phyloP scores from a whole-genome alignment of 2,329 filamentous ascomycete genomes.

The Aspergillus tanneri region DNA sequence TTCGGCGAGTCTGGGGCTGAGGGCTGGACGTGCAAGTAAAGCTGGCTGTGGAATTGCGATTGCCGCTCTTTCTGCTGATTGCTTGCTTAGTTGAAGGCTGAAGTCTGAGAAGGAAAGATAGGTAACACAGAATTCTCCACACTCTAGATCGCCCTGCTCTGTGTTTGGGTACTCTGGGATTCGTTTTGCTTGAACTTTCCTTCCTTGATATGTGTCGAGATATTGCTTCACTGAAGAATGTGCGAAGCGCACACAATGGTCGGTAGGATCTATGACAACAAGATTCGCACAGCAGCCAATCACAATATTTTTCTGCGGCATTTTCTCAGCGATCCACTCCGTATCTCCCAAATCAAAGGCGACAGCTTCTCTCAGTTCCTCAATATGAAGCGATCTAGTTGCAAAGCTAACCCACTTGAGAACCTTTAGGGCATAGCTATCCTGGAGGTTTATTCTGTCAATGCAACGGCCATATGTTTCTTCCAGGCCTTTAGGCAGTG shows the following conservation, averaged over 20 bases:
- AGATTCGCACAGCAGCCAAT: constrained; percentile 26
- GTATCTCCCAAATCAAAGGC: constrained; percentile 19
- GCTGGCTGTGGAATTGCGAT: neutral
- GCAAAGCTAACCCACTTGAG: constrained; percentile 26
- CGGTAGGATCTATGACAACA: constrained; percentile 17
- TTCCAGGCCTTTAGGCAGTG: constrained; percentile 21
- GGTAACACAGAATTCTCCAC: constrained; percentile 22
- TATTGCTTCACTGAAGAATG: constrained; percentile 23
- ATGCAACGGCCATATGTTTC: constrained; percentile 22
- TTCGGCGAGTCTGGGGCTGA: neutral
- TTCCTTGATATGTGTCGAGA: constrained; percentile 13
- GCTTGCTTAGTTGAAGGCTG: constrained; percentile 13
- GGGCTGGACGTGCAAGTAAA: neutral
- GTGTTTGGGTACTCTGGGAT: constrained; percentile 7
- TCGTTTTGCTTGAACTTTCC: too few relatives aligned
- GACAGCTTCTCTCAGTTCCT: constrained; percentile 23
- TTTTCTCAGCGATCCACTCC: constrained; percentile 15
- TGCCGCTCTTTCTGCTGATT: neutral
- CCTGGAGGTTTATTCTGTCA: constrained; percentile 12
- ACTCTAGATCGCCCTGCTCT: constrained; percentile 14
- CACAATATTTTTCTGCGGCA: constrained; percentile 17
- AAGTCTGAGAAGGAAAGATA: constrained; percentile 25
- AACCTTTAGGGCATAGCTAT: constrained; percentile 12
- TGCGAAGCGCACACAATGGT: constrained; percentile 21
- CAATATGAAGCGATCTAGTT: constrained; percentile 20